Conservation (phyloP, 768 basidiomycete species). For the Coprinellus micaceus region DNA sequence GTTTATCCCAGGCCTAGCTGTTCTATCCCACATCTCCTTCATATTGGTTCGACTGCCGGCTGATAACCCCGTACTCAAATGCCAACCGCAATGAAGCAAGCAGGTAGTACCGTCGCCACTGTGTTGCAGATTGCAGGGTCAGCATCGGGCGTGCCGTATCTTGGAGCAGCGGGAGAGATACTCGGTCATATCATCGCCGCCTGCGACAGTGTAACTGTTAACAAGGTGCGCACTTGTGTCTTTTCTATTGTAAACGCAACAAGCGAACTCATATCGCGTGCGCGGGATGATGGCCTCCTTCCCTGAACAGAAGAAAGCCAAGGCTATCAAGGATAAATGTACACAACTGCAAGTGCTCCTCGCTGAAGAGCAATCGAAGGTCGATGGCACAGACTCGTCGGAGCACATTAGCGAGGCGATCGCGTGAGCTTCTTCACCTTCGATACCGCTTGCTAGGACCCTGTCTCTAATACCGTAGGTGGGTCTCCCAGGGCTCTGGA, state of each 20-base stretch:
- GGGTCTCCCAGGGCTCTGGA: constrained; percentile 35
- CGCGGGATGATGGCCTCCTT: background rate
- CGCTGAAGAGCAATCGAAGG: constrained; percentile 33
- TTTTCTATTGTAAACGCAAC: background rate
- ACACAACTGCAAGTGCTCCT: constrained; percentile 35
- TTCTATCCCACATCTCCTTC: no score
- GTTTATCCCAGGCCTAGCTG: no score
- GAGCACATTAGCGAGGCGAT: constrained; percentile 40
- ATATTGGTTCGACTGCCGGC: no score
- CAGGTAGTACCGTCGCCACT: constrained; percentile 20
- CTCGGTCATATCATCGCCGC: constrained; percentile 41
- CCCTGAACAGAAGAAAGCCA: constrained; percentile 36
- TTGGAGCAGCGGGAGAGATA: constrained; percentile 38
- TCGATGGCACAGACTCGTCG: constrained; percentile 39
- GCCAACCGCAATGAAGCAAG: constrained; percentile 19
- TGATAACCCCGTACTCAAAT: no score
- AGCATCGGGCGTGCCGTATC: constrained; percentile 42
- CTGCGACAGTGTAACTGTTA: constrained; percentile 43
- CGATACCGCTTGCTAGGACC: background rate
- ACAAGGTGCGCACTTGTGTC: constrained; percentile 38
- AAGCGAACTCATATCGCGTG: background rate
- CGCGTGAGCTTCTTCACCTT: constrained; percentile 19
- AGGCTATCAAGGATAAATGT: constrained; percentile 41
- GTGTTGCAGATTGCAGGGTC: constrained; percentile 42
- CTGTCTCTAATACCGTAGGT: background rate